Evolutionary conservation across 208 protist genomes (phyloP), one percentile per base, ranked within the genome.

Genomic region (Angomonas deanei): DNA sequence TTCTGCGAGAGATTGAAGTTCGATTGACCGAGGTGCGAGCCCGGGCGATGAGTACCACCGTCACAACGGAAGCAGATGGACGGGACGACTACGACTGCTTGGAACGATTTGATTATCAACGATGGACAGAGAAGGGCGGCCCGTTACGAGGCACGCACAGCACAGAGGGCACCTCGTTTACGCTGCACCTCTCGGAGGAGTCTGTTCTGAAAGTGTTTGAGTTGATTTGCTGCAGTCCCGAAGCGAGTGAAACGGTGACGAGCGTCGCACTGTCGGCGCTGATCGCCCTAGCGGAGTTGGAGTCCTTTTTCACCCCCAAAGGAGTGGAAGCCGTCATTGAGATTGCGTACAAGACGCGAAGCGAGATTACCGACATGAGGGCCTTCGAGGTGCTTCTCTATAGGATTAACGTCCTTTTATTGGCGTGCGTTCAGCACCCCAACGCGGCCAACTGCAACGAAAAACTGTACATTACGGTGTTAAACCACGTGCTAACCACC

Each of bases 311-410:
- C 32, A 77, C 82, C 26, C 46, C 31, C 15, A 34, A 69, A 10
- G 83, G 85, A 17, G 33, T 97, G 27, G 46, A 72, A 33, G 66
- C 56, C 23, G 61, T 86, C n/a, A 73, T 91, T 23, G 52, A 76
- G 50, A 68, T 77, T 15, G 74, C 80, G n/a, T 55, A 70, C 4
- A 61, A 77, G 15, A 54, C 76, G 15, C 57, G 67, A 4, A 74
- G 72, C 23, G 76, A 81, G 28, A 57, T 81, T n/a, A 61, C 57
- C 8, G 85, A 92, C 66, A 64, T 61, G 30, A 46, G 32, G 10
- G 58, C 76, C 11, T 82, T 93, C 61, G 91, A 97, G 66, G 76
- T 84, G 55, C 62, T 95, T 10, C 69, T 95, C 4, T 62, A 54
- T 0, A 67, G 80, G 23, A 70, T 79, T 2, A 19, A 83, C 11